phyloP scores from a whole-genome alignment of 768 basidiomycete genomes.

The Nidularia sp. region DNA sequence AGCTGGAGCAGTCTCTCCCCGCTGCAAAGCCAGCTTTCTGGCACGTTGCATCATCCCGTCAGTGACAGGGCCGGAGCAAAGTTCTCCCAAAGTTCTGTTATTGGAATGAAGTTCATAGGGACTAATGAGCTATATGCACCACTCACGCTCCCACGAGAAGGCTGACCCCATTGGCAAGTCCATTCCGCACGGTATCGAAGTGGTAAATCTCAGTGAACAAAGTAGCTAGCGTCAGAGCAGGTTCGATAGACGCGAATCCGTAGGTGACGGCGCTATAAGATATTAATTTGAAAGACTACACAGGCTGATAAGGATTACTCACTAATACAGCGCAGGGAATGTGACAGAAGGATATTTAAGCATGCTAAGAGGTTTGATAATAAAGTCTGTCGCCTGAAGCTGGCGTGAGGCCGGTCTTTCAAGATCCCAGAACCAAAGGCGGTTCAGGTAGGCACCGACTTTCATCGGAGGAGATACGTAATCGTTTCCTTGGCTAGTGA shows the following conservation, averaged over 20 bases:
- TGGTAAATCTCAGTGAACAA: conserved; percentile 31
- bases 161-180: conserved; percentile 34
- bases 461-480: conserved; percentile 22
- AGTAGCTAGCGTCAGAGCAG: conserved; percentile 31
- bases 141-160: conserved; percentile 31
- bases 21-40: conserved; percentile 17
- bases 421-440: conserved; percentile 25
- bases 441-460: conserved; percentile 16
- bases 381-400: conserved; percentile 20
- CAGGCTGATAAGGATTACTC: not conserved
- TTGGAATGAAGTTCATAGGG: not conserved
- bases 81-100: conserved; percentile 24
- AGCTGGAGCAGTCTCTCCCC: conserved; percentile 18
- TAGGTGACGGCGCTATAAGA: conserved; percentile 26
- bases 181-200: conserved; percentile 32
- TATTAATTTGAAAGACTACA: not conserved
- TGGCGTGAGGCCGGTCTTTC: conserved; percentile 20
- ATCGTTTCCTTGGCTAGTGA: conserved; percentile 6
- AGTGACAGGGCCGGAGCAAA: conserved; percentile 30
- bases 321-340: conserved; percentile 34
- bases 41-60: conserved; percentile 31
- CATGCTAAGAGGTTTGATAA: conserved; percentile 30
- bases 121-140: not conserved
- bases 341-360: conserved; percentile 33
- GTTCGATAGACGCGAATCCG: conserved; percentile 35